These are phyloP conservation scores for Sisymbrium irio DNA, from an alignment of 345 rosid species.

Conservation along the genomic window DNA sequence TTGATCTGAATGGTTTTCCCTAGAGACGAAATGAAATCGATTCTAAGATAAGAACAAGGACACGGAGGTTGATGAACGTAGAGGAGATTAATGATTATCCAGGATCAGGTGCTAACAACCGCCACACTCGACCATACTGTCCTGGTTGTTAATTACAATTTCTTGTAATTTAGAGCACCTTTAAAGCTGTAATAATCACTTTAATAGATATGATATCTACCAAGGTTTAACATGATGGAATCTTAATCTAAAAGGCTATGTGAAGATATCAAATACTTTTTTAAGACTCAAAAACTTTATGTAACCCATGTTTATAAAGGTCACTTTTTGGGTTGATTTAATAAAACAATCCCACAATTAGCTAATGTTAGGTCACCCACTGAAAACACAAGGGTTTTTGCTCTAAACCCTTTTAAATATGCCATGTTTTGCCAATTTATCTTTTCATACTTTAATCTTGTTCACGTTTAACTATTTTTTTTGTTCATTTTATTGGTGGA, in stretches of 20 bases:
- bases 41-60: conserved; percentile 1
- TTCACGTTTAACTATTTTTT: background rate
- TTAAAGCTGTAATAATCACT: conserved; percentile 13
- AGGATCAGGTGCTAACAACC: conserved; percentile 75
- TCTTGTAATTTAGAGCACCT: conserved; percentile 15
- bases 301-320: conserved; percentile 20
- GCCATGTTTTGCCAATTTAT: background rate
- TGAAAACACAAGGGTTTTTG: conserved; percentile 21
- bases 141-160: conserved; percentile 35
- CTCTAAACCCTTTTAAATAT: conserved; percentile 3
- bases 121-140: conserved; percentile 57
- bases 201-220: background rate
- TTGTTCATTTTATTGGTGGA: conserved; percentile 20
- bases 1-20: background rate
- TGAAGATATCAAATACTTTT: conserved; percentile 17
- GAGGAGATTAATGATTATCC: conserved; percentile 65
- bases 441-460: background rate
- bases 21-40: conserved; percentile 20
- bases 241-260: conserved; percentile 13
- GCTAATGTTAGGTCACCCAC: conserved; percentile 10
- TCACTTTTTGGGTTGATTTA: background rate
- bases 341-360: background rate
- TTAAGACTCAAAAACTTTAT: conserved; percentile 11
- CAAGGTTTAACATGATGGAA: background rate
- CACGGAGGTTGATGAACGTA: conserved; percentile 33